Base-by-base conservation (phyloP, 2,329 filamentous ascomycete genomes). In the Penicillium sp. region DNA sequence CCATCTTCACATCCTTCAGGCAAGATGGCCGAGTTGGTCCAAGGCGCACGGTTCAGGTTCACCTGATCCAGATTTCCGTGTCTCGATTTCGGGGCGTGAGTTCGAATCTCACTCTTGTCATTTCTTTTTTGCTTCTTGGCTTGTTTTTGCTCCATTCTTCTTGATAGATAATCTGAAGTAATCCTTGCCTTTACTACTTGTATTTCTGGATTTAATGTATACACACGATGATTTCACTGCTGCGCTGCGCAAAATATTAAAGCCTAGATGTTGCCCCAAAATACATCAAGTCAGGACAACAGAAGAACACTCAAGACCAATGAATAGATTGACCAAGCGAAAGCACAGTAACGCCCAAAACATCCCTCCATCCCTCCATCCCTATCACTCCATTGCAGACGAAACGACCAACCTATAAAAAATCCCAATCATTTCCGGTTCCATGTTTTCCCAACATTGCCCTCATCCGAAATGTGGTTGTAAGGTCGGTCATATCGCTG, bases 1-100 rank as follows among this genome's bases (percentile, higher is more conserved):
- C n/a, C n/a, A n/a, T n/a, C n/a, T 8, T 20, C 36, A 25, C 29
- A 37, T 32, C 18, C 17, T 25, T 21, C 33, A 28, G 55, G 55
- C 53, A 58, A 58, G 55, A 58, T 58, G 55, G 55, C 55, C 55
- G 55, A 58, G 55, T 56, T 56, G 55, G 55, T 58, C 55, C 43
- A 58, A 56, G 55, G 55, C 55, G 55, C 41, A 47, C 43, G 48
- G 48, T 51, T 51, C 48, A 51, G 48, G 48, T 40, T 39, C 31
- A 51, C 48, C 48, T 51, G 48, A 42, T 49, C 45, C 45, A 48
- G 20, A 42, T 21, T 44, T 51, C 48, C 48, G 43, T 47, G 41
- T 51, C 48, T 49, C 48, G 48, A 42, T 41, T 44, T 41, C 41
- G 48, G 48, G 48, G 48, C 48, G 48, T 48, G 48, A 36, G 48